Evolutionary conservation across 2,329 filamentous ascomycete species (phyloP).

Genomic region (Pestalotiopsis sp.): DNA sequence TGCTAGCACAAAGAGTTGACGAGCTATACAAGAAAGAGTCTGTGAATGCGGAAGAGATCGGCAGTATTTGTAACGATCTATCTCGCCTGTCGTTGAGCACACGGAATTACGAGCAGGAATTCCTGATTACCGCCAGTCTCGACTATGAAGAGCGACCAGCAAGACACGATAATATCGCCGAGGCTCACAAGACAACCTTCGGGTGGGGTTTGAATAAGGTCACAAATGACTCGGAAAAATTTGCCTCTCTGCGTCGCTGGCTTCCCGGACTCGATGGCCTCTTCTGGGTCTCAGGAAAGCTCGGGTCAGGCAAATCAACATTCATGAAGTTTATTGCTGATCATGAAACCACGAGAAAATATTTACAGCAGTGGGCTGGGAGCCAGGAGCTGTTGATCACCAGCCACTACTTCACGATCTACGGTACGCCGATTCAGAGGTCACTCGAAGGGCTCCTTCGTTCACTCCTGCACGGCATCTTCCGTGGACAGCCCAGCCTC

Average conservation of each 20-base stretch:
- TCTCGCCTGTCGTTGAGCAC: too few relatives aligned
- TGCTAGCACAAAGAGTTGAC: too few relatives aligned
- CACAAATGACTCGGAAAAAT: too few relatives aligned
- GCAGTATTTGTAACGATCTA: too few relatives aligned
- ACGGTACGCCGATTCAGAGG: slow-evolving; percentile 33
- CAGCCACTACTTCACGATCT: slow-evolving; percentile 38
- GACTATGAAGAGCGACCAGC: neutral
- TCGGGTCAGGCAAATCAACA: slow-evolving; percentile 26
- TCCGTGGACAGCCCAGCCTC: neutral
- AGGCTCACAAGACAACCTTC: neutral
- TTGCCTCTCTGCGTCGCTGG: neutral
- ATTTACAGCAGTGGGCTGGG: slow-evolving; percentile 28
- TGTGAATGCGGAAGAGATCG: too few relatives aligned
- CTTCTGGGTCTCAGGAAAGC: slow-evolving; percentile 25
- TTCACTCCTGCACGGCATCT: neutral
- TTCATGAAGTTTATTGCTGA: slow-evolving; percentile 24
- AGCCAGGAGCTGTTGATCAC: slow-evolving; percentile 22
- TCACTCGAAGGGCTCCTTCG: slow-evolving; percentile 16
- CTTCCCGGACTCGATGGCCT: neutral
- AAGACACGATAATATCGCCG: neutral
- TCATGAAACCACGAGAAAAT: neutral
- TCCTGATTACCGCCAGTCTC: neutral
- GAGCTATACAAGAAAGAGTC: too few relatives aligned
- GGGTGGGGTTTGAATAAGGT: neutral
- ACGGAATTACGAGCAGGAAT: too few relatives aligned